A percentile compares a stretch with the other conserved stretches of the same genome.
Conservation (phyloP, 148 eudicot species). For the Pouteria glomerata region DNA sequence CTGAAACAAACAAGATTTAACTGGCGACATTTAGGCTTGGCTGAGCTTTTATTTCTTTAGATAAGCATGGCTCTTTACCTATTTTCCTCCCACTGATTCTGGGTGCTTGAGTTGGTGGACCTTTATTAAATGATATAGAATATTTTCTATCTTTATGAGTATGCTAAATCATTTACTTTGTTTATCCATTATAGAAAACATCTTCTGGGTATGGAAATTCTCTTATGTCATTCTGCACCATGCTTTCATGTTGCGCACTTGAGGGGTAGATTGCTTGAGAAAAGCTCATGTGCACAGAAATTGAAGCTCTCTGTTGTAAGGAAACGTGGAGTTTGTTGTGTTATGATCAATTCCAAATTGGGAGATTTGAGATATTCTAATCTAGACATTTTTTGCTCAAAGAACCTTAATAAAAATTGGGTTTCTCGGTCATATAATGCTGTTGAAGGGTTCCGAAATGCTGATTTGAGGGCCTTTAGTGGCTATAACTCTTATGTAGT, state of each 20-base stretch:
- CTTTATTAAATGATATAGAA: neutral
- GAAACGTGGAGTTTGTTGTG: slow-evolving; percentile 12
- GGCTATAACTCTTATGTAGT: slow-evolving; percentile 36
- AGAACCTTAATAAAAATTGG: slow-evolving; percentile 9
- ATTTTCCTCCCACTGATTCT: neutral
- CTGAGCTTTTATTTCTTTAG: neutral
- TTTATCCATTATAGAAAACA: slow-evolving; percentile 29
- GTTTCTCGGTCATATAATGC: slow-evolving; percentile 21
- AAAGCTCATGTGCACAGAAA: slow-evolving; percentile 17
- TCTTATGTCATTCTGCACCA: slow-evolving; percentile 41
- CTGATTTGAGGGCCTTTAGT: slow-evolving; percentile 29
- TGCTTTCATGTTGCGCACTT: slow-evolving; percentile 21
- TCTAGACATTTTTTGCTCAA: slow-evolving; percentile 13
- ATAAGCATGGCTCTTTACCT: neutral
- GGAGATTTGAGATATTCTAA: slow-evolving; percentile 12
- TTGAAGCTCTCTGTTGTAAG: slow-evolving; percentile 17
- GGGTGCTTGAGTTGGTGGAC: too few species aligned
- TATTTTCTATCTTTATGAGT: neutral
- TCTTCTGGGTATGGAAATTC: slow-evolving; percentile 47
- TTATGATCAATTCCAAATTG: slow-evolving; percentile 14
- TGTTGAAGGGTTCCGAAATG: slow-evolving; percentile 23
- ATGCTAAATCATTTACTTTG: slow-evolving; percentile 1
- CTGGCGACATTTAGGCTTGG: neutral
- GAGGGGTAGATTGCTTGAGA: slow-evolving; percentile 19
- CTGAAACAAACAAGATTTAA: neutral